These are phyloP conservation scores for Solanum pimpinellifolium DNA, from an alignment of 257 asterid genomes.

Conservation along the genomic window DNA sequence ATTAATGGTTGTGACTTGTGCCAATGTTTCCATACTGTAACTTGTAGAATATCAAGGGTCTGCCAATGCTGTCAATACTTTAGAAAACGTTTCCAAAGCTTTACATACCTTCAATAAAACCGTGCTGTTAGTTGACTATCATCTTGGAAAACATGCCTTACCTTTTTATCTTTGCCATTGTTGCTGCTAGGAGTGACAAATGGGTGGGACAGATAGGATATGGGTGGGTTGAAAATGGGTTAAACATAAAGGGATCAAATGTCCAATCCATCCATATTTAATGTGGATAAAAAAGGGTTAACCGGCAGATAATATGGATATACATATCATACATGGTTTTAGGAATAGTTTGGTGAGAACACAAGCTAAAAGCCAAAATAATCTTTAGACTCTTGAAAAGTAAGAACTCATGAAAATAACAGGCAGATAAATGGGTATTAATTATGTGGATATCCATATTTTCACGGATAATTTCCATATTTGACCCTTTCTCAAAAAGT, in stretches of 20 bases:
- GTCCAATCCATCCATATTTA: not conserved
- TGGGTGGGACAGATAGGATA: not conserved
- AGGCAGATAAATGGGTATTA: not conserved
- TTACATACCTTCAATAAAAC: not conserved
- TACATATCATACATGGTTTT: not conserved
- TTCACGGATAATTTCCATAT: not conserved
- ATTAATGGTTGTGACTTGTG: not conserved
- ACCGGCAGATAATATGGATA: not conserved
- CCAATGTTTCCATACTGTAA: not conserved
- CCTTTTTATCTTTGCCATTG: not conserved
- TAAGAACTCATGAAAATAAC: not conserved
- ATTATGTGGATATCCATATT: not conserved
- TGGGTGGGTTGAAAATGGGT: not conserved
- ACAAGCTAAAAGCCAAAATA: not conserved
- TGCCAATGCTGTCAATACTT: not conserved
- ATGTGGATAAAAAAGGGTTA: not conserved
- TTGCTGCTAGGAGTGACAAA: not conserved
- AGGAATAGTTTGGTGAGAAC: not conserved
- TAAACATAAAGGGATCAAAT: not conserved
- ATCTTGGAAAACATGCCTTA: not conserved
- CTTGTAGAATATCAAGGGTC: not conserved
- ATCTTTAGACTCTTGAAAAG: not conserved
- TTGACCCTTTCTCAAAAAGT: not conserved
- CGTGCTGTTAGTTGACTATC: not conserved
- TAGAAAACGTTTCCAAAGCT: not conserved